Conservation (phyloP, 768 basidiomycete genomes). For the Rhodotorula kratochvilovae region DNA sequence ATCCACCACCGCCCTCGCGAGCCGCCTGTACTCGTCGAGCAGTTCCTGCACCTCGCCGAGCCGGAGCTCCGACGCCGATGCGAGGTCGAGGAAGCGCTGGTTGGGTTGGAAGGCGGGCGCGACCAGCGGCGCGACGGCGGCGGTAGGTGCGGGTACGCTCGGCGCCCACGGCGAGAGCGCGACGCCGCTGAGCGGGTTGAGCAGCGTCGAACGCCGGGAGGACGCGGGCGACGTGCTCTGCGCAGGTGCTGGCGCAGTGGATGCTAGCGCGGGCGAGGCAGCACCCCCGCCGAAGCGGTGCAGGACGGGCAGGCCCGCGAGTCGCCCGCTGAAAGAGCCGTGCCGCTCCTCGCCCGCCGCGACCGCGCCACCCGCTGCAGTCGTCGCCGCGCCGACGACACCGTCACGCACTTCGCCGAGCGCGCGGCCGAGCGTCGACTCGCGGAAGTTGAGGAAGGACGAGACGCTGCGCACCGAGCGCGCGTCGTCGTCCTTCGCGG, state of each 20-base stretch:
- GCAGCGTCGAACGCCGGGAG: constrained; percentile 5
- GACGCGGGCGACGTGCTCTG: constrained; percentile 22
- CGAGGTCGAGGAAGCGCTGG: constrained; percentile 65
- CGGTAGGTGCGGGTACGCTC: neutral
- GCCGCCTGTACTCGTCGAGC: constrained; percentile 59
- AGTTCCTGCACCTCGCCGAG: constrained; percentile 76
- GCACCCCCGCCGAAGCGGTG: constrained; percentile 44
- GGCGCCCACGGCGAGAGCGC: neutral
- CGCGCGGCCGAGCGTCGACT: constrained; percentile 8
- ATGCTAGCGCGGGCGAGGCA: neutral
- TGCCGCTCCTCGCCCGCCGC: constrained; percentile 53
- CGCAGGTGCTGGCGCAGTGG: neutral
- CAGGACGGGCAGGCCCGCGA: constrained; percentile 61
- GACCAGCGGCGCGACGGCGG: neutral
- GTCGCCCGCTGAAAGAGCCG: constrained; percentile 67
- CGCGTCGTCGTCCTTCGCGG: constrained; percentile 53
- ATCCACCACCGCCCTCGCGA: constrained; percentile 1
- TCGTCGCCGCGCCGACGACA: constrained; percentile 1
- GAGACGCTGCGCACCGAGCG: constrained; percentile 71
- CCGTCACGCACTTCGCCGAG: constrained; percentile 19
- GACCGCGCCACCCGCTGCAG: neutral
- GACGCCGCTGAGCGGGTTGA: constrained; percentile 45
- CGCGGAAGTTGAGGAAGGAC: constrained; percentile 22
- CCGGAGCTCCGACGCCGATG: constrained; percentile 64
- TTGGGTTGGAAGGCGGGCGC: constrained; percentile 58